Evolutionary conservation across 352 stramenopile genomes (phyloP).

Genomic region (Phytophthora lateralis): DNA sequence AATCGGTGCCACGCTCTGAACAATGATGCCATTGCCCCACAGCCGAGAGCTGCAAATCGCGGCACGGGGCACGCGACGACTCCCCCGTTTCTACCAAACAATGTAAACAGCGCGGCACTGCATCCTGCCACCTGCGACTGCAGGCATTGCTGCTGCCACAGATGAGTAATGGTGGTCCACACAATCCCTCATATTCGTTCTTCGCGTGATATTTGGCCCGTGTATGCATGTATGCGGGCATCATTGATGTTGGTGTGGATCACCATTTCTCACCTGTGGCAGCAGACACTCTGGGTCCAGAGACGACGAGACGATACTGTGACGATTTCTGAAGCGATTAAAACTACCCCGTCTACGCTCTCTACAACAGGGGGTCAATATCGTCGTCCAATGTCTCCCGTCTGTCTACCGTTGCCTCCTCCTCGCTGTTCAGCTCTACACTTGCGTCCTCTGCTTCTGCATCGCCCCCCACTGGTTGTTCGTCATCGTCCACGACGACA

Average conservation of each 20-base stretch:
- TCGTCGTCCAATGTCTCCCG: slow-evolving; percentile 9
- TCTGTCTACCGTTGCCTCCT: not conserved
- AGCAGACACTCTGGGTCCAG: no score
- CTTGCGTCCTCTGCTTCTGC: not conserved
- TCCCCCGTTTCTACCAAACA: slow-evolving; percentile 5
- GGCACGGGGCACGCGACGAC: not conserved
- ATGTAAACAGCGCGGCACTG: slow-evolving; percentile 3
- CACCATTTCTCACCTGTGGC: no score
- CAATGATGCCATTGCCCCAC: not conserved
- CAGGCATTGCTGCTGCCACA: no score
- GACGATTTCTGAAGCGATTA: slow-evolving; percentile 32
- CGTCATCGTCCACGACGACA: no score
- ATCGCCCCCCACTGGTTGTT: no score
- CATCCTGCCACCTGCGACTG: not conserved
- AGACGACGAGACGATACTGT: slow-evolving; percentile 15
- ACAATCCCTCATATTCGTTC: no score
- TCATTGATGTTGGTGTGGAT: no score
- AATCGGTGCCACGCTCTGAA: slow-evolving; percentile 1
- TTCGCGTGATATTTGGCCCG: no score
- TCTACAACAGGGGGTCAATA: slow-evolving; percentile 21
- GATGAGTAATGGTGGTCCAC: no score
- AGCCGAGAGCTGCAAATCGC: slow-evolving; percentile 19
- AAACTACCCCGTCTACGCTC: slow-evolving; percentile 18
- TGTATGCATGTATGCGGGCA: no score
- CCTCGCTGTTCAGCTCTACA: not conserved